Base-by-base conservation (phyloP, 2,329 filamentous ascomycete genomes). In the Botrytis galanthina region DNA sequence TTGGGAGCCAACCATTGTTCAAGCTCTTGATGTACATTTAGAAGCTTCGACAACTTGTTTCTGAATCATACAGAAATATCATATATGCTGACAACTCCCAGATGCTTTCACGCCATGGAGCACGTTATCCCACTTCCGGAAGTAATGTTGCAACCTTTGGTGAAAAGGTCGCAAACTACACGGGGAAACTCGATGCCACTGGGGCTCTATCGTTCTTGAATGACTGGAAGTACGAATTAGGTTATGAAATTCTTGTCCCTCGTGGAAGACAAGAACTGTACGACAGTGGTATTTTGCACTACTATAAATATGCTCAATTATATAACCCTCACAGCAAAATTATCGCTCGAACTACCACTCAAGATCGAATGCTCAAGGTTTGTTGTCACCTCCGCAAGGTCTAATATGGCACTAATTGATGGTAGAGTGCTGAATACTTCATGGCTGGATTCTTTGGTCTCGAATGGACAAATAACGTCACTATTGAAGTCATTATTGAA, bases 401-500 rank as follows among this genome's bases (percentile, higher is more conserved):
- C 16, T 37, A 22, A 39, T 51, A 60, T 42, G 60, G 20, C 44
- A 22, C 42, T 54, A 39, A 73, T 57, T 76, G 44, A 77, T 64
- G 44, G 7, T 44, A 81, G 79, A 57, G 77, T 61, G 92, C 92
- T 4, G 92, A 94, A 81, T 92, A 94, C 81, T 94, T 93, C 82
- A 83, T 94, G 79, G 90, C 92, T 9, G 92, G 92, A 0, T 94
- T 94, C 83, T 94, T 94, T 79, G 92, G 92, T 0, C 85, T 93
- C 0, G 87, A 91, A 64, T 94, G 92, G 92, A 86, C 89, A 1
- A 86, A 89, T 44, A 92, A 93, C 79, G 91, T 87, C 10, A 93
- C 90, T 0, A 86, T 93, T n/a, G 89, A 93, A 78, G 85, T 92
- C 22, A 90, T 92, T 18, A 92, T 93, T 59, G 92, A 94, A 78